These are phyloP conservation scores for Neofusicoccum sp. DNA, from an alignment of 2,329 filamentous ascomycete genomes.

Conservation along the genomic window DNA sequence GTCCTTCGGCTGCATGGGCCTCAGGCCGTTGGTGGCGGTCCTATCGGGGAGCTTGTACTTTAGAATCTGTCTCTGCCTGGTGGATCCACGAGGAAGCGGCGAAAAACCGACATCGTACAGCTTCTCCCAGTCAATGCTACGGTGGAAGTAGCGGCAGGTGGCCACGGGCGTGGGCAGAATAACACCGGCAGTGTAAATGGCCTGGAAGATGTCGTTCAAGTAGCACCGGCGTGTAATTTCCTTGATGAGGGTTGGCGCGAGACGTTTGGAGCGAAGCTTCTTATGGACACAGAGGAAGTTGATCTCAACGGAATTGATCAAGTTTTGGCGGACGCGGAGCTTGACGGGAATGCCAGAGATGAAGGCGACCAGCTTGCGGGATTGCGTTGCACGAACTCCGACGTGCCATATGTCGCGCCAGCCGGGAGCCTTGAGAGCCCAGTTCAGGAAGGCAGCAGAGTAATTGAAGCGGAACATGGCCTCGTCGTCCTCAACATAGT, in stretches of 20 bases:
- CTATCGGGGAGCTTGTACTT: constrained; percentile 79
- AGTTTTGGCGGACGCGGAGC: constrained; percentile 73
- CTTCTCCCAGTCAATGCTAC: constrained; percentile 92
- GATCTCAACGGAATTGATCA: constrained; percentile 81
- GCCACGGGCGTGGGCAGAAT: constrained; percentile 88
- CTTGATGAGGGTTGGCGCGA: constrained; percentile 93
- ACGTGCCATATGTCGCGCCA: constrained; percentile 96
- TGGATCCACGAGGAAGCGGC: constrained; percentile 77
- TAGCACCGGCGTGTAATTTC: constrained; percentile 95
- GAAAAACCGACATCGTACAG: constrained; percentile 94
- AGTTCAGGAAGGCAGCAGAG: constrained; percentile 81
- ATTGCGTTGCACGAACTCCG: constrained; percentile 80
- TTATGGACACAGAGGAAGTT: constrained; percentile 99
- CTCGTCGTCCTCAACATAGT: constrained; percentile 97
- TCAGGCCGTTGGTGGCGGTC: constrained; percentile 71
- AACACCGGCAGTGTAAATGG: constrained; percentile 90
- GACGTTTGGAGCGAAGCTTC: constrained; percentile 88
- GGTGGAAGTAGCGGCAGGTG: constrained; percentile 93
- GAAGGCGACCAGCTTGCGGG: constrained; percentile 86
- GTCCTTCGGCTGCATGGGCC: constrained; percentile 77
- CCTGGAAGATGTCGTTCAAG: constrained; percentile 82
- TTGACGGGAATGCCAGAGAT: constrained; percentile 90
- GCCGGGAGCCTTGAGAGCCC: constrained; percentile 91
- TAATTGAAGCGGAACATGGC: constrained; percentile 99
- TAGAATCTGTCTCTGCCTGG: constrained; percentile 78